Evolutionary conservation across 1,284 basidiomycete species (phyloP).

Genomic region (Irpex lacteus): DNA sequence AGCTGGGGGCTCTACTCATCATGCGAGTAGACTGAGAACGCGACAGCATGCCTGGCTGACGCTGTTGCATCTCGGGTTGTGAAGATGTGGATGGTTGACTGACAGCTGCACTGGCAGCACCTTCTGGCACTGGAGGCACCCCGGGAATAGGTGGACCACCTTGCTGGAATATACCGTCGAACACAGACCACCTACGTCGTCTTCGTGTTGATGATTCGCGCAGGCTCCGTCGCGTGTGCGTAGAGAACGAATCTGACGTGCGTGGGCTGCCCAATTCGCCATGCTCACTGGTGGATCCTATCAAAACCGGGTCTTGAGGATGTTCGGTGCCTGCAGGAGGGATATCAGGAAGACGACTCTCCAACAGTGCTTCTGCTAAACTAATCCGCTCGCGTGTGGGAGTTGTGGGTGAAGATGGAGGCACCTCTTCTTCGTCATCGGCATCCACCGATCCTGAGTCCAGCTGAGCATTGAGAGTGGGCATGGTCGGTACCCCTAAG

Average conservation of each 20-base stretch:
- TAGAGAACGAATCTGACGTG: slow-evolving; percentile 43
- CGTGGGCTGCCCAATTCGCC: slow-evolving; percentile 45
- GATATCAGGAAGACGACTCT: slow-evolving; percentile 72
- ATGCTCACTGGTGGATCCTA: slow-evolving; percentile 41
- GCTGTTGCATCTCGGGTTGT: slow-evolving; percentile 21
- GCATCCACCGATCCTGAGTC: slow-evolving; percentile 25
- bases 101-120: slow-evolving; percentile 5
- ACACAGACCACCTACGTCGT: slow-evolving; percentile 54
- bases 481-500: slow-evolving; percentile 13
- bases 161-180: slow-evolving; percentile 41
- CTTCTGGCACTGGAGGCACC: slow-evolving; percentile 23
- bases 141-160: slow-evolving; percentile 21
- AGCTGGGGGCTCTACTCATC: slow-evolving; percentile 13
- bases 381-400: slow-evolving; percentile 59
- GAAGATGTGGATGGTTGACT: neutral
- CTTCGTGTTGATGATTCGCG: slow-evolving; percentile 32
- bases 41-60: slow-evolving; percentile 18
- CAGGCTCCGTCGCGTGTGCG: slow-evolving; percentile 26
- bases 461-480: neutral
- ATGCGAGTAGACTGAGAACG: slow-evolving; percentile 27
- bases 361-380: slow-evolving; percentile 67
- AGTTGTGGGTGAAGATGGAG: slow-evolving; percentile 28
- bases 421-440: slow-evolving; percentile 48
- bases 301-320: slow-evolving; percentile 65
- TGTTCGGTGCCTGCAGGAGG: slow-evolving; percentile 66